phyloP scores from a whole-genome alignment of 1,139 yeast genomes.

The Suhomyces taliae region DNA sequence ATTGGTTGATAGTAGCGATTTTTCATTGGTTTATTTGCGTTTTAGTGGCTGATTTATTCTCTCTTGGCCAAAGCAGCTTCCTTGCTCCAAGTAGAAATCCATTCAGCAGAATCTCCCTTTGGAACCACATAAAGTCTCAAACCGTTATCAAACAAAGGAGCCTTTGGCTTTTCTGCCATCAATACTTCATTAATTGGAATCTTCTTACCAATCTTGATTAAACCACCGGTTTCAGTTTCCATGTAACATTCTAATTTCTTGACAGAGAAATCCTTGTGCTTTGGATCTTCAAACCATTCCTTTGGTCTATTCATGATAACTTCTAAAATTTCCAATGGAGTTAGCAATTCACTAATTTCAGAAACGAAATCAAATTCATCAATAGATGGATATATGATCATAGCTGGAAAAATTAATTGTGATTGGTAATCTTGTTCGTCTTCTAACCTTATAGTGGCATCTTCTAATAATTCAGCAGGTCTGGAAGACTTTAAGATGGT shows the following conservation, averaged over 20 bases:
- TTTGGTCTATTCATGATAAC: slow-evolving; percentile 63
- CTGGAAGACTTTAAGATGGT: slow-evolving; percentile 47
- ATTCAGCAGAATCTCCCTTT: slow-evolving; percentile 58
- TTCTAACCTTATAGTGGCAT: slow-evolving; percentile 56
- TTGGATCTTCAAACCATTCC: slow-evolving; percentile 68
- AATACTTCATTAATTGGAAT: slow-evolving; percentile 64
- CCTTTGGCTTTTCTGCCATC: slow-evolving; percentile 59
- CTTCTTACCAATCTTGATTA: slow-evolving; percentile 82
- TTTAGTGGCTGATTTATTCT: slow-evolving; percentile 1
- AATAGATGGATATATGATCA: slow-evolving; percentile 78
- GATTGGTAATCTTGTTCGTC: slow-evolving; percentile 74
- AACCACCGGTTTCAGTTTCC: slow-evolving; percentile 83
- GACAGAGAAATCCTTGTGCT: slow-evolving; percentile 58
- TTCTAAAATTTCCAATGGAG: slow-evolving; percentile 59
- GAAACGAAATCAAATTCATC: slow-evolving; percentile 84
- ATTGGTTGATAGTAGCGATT: no score
- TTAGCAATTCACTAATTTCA: slow-evolving; percentile 66
- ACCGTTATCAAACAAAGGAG: slow-evolving; percentile 78
- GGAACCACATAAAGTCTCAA: slow-evolving; percentile 81
- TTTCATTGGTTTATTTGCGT: no score
- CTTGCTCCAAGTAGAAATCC: slow-evolving; percentile 73
- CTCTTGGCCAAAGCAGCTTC: slow-evolving; percentile 58
- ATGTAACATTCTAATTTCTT: slow-evolving; percentile 69
- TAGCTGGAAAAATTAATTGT: slow-evolving; percentile 75
- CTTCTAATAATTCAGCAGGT: slow-evolving; percentile 52